Percentiles rank a stretch among this genome's conserved stretches.
Conservation (phyloP, 768 basidiomycete genomes). For the Tricholoma flavovirens region DNA sequence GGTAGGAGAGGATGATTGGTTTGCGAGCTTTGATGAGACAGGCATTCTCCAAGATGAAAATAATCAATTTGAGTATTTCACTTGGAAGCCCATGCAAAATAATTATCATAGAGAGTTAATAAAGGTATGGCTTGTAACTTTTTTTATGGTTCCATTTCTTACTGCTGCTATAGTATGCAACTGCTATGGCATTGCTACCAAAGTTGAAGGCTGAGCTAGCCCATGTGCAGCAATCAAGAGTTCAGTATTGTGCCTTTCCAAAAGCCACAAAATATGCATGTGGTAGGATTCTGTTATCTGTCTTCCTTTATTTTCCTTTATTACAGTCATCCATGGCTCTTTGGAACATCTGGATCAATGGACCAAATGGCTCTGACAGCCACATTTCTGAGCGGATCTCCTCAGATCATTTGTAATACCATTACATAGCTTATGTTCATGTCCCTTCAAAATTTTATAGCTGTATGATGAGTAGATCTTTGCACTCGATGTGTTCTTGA, state of each 20-base stretch:
- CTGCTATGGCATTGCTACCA: neutral
- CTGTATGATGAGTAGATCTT: too few species aligned
- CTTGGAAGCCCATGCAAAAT: neutral
- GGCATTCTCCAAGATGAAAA: neutral
- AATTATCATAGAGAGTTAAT: neutral
- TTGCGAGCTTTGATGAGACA: neutral
- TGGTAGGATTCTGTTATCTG: too few species aligned
- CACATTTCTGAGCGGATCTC: too few species aligned
- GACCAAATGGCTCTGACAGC: too few species aligned
- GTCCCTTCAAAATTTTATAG: too few species aligned
- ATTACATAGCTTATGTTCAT: too few species aligned
- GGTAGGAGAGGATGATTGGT: too few species aligned
- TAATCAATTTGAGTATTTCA: neutral
- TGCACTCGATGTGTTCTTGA: too few species aligned
- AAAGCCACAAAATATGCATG: neutral
- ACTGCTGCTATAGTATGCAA: neutral
- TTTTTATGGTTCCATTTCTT: neutral
- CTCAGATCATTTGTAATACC: too few species aligned
- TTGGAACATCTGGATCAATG: too few species aligned
- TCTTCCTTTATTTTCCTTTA: neutral
- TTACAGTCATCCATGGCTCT: too few species aligned
- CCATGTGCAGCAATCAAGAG: neutral
- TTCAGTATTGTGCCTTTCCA: neutral
- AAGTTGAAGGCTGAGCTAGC: neutral
- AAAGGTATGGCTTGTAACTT: neutral